These are phyloP conservation scores for Claviceps monticola DNA, from an alignment of 2,329 filamentous ascomycete species.

Conservation along the genomic window DNA sequence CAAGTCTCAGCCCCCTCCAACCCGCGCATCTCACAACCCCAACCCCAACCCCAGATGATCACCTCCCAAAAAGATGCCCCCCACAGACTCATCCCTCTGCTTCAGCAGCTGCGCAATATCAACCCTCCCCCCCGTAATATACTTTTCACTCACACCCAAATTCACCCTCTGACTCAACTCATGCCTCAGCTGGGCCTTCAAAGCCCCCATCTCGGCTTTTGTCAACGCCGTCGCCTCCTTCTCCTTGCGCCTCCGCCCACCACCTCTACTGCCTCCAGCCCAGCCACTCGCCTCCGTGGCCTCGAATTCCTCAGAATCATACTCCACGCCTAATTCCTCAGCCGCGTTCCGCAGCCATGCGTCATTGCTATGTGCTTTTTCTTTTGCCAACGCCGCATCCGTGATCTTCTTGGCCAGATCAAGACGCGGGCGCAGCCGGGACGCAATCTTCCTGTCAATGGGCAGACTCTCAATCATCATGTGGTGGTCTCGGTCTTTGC, in stretches of 20 bases:
- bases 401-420: constrained; percentile 76
- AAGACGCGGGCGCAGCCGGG: constrained; percentile 62
- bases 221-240: constrained; percentile 51
- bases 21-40: not conserved
- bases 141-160: constrained; percentile 74
- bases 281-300: constrained; percentile 56
- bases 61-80: constrained; percentile 22
- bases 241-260: constrained; percentile 61
- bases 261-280: constrained; percentile 52
- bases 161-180: constrained; percentile 65
- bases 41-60: constrained; percentile 24
- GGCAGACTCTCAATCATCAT: constrained; percentile 72
- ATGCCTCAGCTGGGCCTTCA: constrained; percentile 59
- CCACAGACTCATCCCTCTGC: constrained; percentile 37
- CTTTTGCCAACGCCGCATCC: constrained; percentile 71
- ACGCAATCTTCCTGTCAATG: constrained; percentile 66
- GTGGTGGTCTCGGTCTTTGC: constrained; percentile 28
- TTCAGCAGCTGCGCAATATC: constrained; percentile 60
- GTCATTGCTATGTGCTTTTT: constrained; percentile 72
- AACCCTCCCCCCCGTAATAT: constrained; percentile 72
- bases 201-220: constrained; percentile 57
- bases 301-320: constrained; percentile 78
- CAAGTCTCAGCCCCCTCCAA: no score
- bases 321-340: constrained; percentile 86
- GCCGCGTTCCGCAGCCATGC: constrained; percentile 74